Base-by-base conservation (phyloP, 345 rosid species). In the Camelina hispida region DNA sequence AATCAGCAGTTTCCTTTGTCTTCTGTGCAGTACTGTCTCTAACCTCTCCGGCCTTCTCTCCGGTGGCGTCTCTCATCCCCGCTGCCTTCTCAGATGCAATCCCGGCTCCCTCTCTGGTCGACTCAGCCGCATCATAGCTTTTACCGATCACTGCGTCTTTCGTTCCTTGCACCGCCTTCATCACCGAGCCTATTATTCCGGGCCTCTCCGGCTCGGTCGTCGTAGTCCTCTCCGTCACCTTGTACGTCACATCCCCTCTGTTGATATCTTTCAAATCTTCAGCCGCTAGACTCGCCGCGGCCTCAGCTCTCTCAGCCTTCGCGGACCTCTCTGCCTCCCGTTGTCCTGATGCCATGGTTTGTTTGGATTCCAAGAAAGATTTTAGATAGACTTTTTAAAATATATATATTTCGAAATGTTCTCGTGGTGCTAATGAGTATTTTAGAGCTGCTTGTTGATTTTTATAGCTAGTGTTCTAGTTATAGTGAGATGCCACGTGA, bases 121-220 rank as follows among this genome's bases (percentile, higher is more conserved):
- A 42, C 9, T 72, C 75, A 10, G 75, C 60, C 16, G 74, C 61
- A 5, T 66, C 48, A 9, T 64, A 18, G 35, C 61, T 77, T 78
- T 89, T 90, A 2, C 93, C 97, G 0, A 85, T 83, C 30, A 84
- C 86, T 1, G 84, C 93, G 1, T 84, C 95, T 72, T 81, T 90
- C 0, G 91, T 86, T 38, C 78, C 90, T 2, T 85, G 81, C 25
- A 93, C 87, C 7, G 86, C 87, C 68, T 71, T 83, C 54, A 90
- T 53, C 58, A 90, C 79, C 0, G 88, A 85, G 10, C 88, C 93
- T 54, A 91, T 65, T 12, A 89, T 60, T 0, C 96, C 91, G 0
- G 87, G 89, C 60, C 78, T 81, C 67, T 83, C 79, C 0, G 62
- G 81, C 52, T 85, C 82, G 7, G 71, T 84, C 1, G 71, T 72